These are phyloP conservation scores for Papilionanthe hybrid DNA, from an alignment of 116 monocot genomes.

Conservation along the genomic window DNA sequence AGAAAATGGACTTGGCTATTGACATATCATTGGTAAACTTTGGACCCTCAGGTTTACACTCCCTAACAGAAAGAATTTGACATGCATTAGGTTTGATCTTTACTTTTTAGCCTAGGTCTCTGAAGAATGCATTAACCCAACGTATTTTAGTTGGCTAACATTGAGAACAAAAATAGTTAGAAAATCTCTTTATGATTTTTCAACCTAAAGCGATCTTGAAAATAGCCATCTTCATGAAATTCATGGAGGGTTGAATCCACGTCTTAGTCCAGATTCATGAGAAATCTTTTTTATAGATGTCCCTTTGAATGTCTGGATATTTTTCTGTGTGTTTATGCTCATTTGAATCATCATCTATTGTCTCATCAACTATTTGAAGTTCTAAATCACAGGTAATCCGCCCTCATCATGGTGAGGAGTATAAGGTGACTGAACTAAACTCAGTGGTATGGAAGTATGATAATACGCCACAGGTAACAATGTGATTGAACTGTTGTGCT, in stretches of 20 bases:
- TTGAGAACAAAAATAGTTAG: neutral
- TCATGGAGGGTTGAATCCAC: neutral
- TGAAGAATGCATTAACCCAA: no score
- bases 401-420: conserved; percentile 57
- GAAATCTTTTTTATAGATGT: neutral
- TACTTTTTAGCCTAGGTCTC: no score
- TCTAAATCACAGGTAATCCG: conserved; percentile 54
- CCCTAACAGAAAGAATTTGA: no score
- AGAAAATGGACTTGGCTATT: no score
- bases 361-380: neutral
- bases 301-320: neutral
- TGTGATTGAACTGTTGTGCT: neutral
- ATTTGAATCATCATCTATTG: neutral
- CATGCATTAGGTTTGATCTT: no score
- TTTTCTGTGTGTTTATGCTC: neutral
- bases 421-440: conserved; percentile 60
- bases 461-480: conserved; percentile 59
- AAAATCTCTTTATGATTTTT: neutral
- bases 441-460: conserved; percentile 53
- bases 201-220: neutral
- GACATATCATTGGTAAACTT: no score
- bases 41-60: no score
- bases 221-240: neutral
- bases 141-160: neutral
- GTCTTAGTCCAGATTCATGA: neutral